A percentile compares a stretch with the other conserved stretches of the same genome.
phyloP scores from a whole-genome alignment of 495 filamentous ascomycete species.

The Ascodesmis nigricans region DNA sequence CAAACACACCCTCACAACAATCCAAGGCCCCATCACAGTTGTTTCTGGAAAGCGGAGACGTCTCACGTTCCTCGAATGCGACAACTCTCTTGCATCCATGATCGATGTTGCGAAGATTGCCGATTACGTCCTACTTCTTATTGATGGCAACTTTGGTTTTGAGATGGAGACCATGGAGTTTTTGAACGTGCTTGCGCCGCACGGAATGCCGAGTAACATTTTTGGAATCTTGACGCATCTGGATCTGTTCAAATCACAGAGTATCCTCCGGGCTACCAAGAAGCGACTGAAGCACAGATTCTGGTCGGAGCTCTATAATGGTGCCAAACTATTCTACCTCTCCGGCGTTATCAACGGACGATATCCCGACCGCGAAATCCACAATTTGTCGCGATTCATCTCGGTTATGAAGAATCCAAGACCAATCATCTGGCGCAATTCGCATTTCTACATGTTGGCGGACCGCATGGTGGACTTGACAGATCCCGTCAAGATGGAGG shows the following conservation, averaged over 20 bases:
- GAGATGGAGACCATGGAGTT: slow-evolving; percentile 99
- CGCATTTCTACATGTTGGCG: slow-evolving; percentile 78
- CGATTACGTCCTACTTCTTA: slow-evolving; percentile 90
- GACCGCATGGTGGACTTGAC: slow-evolving; percentile 91
- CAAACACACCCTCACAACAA: slow-evolving; percentile 77
- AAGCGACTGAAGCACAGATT: slow-evolving; percentile 88
- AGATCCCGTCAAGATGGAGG: slow-evolving; percentile 70
- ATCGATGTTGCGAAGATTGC: slow-evolving; percentile 91
- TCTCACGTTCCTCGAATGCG: slow-evolving; percentile 89
- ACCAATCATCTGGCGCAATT: slow-evolving; percentile 87
- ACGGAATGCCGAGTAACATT: slow-evolving; percentile 93
- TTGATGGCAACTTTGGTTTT: slow-evolving; percentile 94
- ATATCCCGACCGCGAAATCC: slow-evolving; percentile 89
- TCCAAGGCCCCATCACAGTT: slow-evolving; percentile 77
- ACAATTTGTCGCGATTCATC: slow-evolving; percentile 83
- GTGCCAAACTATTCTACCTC: slow-evolving; percentile 89
- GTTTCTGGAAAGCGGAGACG: slow-evolving; percentile 84
- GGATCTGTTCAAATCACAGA: slow-evolving; percentile 83
- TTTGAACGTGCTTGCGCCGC: slow-evolving; percentile 65
- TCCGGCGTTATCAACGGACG: slow-evolving; percentile 87
- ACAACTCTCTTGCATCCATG: slow-evolving; percentile 82
- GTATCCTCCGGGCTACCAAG: slow-evolving; percentile 70
- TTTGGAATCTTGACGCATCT: slow-evolving; percentile 94
- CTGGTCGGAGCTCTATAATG: slow-evolving; percentile 91
- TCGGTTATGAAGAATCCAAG: slow-evolving; percentile 98